Evolutionary conservation across 1,284 basidiomycete species (phyloP), one percentile per base, ranked within the genome.

Genomic region (Phlebopus sp.): DNA sequence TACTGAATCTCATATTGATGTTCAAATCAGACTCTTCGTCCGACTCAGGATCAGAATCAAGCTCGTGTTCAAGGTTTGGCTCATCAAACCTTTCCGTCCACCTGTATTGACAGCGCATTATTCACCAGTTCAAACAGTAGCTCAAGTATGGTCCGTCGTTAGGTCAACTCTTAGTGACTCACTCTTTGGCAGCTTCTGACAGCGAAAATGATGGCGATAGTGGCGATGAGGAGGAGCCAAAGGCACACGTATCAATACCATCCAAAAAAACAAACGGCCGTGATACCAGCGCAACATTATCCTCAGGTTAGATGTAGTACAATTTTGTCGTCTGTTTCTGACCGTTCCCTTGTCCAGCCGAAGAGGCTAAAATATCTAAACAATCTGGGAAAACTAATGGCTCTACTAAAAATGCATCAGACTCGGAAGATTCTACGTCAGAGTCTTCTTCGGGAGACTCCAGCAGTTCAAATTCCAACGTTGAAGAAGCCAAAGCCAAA

Each of bases 271-370:
- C 39, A 19, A 32, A 13, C 11, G 63, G 66, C 35, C 52, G 59
- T 19, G 66, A 68, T 42, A 63, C 65, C 5, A 69, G 65, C 17
- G 48, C 9, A 11, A 69, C 63, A 0, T 42, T 68, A 46, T 69
- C 63, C 32, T 69, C 67, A 50, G 61, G 63, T 67, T 49, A n/a
- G 58, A 2, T 38, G 13, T 29, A 5, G 27, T 11, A 9, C 27
- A 4, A 5, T 18, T 14, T 23, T n/a, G 42, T 32, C 6, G 4
- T 6, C 3, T 4, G 14, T 18, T 36, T 36, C 25, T 44, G 11
- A 30, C 29, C 30, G 18, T 42, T 62, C n/a, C 65, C 23, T 13
- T 15, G 36, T 32, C 37, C 37, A 51, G 51, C 44, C 19, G 51
- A 25, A 43, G 54, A 54, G 8, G 47, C 7, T 21, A 46, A 37